Percentiles rank a stretch among this genome's conserved stretches.
phyloP scores from a whole-genome alignment of 2,329 filamentous ascomycete species.

The Phialophora expanda region DNA sequence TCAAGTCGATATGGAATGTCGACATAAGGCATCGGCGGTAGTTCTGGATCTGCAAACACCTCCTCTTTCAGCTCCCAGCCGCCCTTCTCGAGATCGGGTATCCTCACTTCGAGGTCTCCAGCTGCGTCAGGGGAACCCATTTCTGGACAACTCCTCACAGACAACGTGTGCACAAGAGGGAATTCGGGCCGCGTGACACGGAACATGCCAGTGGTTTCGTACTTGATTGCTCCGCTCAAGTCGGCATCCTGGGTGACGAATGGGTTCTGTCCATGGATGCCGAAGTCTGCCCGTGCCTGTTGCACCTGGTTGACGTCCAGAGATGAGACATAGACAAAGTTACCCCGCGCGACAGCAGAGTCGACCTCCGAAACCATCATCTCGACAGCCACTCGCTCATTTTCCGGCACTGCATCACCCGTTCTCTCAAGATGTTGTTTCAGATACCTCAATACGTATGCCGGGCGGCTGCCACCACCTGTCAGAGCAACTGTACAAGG shows the following conservation, averaged over 20 bases:
- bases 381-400: neutral
- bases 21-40: neutral
- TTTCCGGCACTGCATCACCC: neutral
- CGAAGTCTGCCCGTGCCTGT: neutral
- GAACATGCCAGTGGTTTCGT: neutral
- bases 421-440: neutral
- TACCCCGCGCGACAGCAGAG: neutral
- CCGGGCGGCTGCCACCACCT: constrained; percentile 1
- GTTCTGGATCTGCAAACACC: neutral
- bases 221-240: neutral
- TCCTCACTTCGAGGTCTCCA: neutral
- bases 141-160: neutral
- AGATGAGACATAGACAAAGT: neutral
- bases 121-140: neutral
- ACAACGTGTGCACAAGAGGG: neutral
- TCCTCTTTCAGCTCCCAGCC: neutral
- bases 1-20: neutral
- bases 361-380: neutral
- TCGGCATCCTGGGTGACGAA: neutral
- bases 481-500: neutral
- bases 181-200: neutral
- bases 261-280: neutral
- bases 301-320: neutral
- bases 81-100: neutral
- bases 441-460: neutral